These are phyloP conservation scores for Plicaturopsis crispa DNA, from an alignment of 768 basidiomycete species.

Conservation along the genomic window DNA sequence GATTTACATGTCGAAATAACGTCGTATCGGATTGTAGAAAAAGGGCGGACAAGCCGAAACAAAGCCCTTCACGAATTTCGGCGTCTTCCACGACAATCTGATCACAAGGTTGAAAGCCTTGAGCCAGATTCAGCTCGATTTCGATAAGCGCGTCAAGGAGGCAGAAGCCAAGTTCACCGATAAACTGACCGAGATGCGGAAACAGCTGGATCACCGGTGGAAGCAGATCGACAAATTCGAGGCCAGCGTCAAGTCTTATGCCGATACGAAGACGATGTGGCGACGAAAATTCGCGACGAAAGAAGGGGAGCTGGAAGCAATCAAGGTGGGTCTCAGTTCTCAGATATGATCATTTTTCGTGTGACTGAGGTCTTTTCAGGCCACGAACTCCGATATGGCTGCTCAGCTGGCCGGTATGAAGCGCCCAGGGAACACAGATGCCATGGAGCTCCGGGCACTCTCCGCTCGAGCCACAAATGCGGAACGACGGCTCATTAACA, in stretches of 20 bases:
- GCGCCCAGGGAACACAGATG: conserved; percentile 50
- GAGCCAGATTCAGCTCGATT: conserved; percentile 77
- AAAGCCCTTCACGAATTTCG: conserved; percentile 90
- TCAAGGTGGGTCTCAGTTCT: conserved; percentile 52
- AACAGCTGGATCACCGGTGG: conserved; percentile 84
- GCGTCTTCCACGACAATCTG: conserved; percentile 91
- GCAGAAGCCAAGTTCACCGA: conserved; percentile 68
- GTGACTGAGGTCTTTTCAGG: conserved; percentile 29
- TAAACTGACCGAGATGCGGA: conserved; percentile 70
- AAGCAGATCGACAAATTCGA: conserved; percentile 93
- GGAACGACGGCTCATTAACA: conserved; percentile 80
- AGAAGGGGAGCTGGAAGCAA: conserved; percentile 83
- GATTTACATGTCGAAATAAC: neutral
- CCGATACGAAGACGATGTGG: conserved; percentile 79
- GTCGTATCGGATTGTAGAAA: conserved; percentile 53
- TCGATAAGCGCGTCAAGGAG: conserved; percentile 80
- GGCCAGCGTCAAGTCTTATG: conserved; percentile 70
- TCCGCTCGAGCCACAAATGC: conserved; percentile 73
- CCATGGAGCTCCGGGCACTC: conserved; percentile 65
- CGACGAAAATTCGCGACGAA: conserved; percentile 73
- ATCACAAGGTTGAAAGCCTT: conserved; percentile 81
- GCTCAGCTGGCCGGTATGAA: conserved; percentile 58
- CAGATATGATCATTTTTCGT: conserved; percentile 1
- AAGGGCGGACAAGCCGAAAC: conserved; percentile 73
- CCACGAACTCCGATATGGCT: conserved; percentile 66